Percentiles rank a stretch among this genome's conserved stretches.
Evolutionary conservation across 1,284 basidiomycete genomes (phyloP).

Genomic region (Ustilago hordei): DNA sequence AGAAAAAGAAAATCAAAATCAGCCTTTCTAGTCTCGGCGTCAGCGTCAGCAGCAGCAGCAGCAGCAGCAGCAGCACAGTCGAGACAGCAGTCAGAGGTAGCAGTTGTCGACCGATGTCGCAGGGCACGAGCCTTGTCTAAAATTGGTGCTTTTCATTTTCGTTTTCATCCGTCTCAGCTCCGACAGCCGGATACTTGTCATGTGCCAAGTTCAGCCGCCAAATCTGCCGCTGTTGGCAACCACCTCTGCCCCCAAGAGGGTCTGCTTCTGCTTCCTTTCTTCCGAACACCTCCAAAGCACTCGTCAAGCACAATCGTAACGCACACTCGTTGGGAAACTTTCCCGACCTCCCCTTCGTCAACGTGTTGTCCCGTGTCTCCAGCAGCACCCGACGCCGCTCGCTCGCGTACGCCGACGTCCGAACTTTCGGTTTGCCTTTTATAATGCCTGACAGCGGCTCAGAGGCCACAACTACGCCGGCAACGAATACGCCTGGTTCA

Average conservation of each 20-base stretch:
- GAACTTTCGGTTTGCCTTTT: conserved; percentile 47
- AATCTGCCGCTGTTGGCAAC: conserved; percentile 15
- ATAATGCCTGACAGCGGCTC: conserved; percentile 51
- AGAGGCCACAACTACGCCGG: conserved; percentile 31
- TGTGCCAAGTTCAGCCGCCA: conserved; percentile 7
- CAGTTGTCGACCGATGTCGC: background rate
- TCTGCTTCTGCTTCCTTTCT: conserved; percentile 30
- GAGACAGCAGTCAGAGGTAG: background rate
- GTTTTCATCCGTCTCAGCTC: conserved; percentile 1
- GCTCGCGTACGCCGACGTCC: conserved; percentile 45
- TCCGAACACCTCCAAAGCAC: background rate
- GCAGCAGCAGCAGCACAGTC: too few species aligned
- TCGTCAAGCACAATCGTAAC: conserved; percentile 24
- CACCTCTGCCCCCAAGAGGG: conserved; percentile 33
- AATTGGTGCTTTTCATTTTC: conserved; percentile 13
- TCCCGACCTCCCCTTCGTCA: conserved; percentile 35
- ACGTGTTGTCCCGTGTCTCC: conserved; percentile 24
- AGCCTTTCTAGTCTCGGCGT: background rate
- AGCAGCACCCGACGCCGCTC: conserved; percentile 22
- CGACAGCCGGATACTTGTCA: conserved; percentile 15
- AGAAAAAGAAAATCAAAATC: background rate
- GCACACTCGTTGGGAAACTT: conserved; percentile 40
- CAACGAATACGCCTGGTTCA: conserved; percentile 31
- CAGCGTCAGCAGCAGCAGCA: background rate
- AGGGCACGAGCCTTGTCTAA: conserved; percentile 14